Conservation (phyloP, 768 basidiomycete species). For the Trametes sanguinea region DNA sequence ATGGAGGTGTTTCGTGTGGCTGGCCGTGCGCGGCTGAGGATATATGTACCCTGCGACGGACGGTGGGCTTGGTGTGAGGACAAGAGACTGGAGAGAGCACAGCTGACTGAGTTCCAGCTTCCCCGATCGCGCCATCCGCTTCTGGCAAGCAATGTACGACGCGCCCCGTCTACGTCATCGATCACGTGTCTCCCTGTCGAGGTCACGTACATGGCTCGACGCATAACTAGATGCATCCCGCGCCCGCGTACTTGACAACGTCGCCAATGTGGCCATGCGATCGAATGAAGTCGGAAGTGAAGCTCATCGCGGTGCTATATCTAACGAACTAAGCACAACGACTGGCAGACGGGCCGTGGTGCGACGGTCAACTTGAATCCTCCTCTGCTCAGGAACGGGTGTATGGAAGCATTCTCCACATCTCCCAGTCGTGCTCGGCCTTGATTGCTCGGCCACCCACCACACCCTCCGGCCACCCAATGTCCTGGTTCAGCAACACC, state of each 20-base stretch:
- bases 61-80: not conserved
- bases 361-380: too few relatives aligned
- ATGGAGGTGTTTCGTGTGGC: not conserved
- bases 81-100: not conserved
- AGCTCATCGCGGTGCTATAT: too few relatives aligned
- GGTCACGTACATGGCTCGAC: not conserved
- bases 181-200: not conserved
- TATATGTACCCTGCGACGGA: not conserved
- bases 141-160: not conserved
- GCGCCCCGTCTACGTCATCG: constrained; percentile 5
- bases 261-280: too few relatives aligned
- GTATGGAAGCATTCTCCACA: too few relatives aligned
- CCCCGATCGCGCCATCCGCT: not conserved
- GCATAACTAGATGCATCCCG: not conserved
- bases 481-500: not conserved
- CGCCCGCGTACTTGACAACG: not conserved
- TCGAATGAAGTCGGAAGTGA: too few relatives aligned
- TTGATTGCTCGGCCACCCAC: too few relatives aligned
- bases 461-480: too few relatives aligned
- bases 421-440: too few relatives aligned
- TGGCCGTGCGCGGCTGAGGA: not conserved
- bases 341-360: not conserved
- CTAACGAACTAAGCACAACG: not conserved
- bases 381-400: too few relatives aligned
- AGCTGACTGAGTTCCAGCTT: not conserved